A percentile compares a stretch with the other conserved stretches of the same genome.
Conservation (phyloP, 1,284 basidiomycete species). For the Cutaneotrichosporon mucoides region DNA sequence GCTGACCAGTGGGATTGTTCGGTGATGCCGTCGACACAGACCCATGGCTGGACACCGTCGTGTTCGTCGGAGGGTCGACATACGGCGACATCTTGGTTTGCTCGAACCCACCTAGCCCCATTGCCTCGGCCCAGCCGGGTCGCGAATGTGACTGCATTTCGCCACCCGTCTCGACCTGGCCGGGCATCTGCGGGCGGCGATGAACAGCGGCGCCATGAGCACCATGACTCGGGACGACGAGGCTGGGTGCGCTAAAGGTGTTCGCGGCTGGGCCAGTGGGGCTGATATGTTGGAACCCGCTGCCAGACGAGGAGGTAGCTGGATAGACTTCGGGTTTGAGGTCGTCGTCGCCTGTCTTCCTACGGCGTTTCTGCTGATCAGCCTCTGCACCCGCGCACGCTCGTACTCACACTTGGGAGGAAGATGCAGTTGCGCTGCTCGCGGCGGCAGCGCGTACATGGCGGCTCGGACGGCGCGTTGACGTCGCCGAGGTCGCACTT, state of each 20-base stretch:
- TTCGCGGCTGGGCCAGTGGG: neutral
- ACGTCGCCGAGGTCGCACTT: slow-evolving; percentile 52
- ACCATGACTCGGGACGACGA: too few relatives aligned
- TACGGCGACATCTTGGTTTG: slow-evolving; percentile 8
- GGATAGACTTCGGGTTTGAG: slow-evolving; percentile 14
- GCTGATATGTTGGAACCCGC: neutral
- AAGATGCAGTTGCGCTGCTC: slow-evolving; percentile 52
- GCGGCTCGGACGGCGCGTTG: slow-evolving; percentile 49
- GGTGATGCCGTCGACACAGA: slow-evolving; percentile 18
- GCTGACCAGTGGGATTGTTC: slow-evolving; percentile 17
- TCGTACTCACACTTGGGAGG: slow-evolving; percentile 37
- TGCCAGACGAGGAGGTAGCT: neutral
- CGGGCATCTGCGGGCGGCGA: slow-evolving; percentile 17
- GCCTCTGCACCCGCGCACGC: neutral
- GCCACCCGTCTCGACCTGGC: slow-evolving; percentile 5
- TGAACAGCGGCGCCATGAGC: too few relatives aligned
- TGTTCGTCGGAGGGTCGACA: slow-evolving; percentile 19
- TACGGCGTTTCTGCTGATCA: slow-evolving; percentile 33
- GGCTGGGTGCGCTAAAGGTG: too few relatives aligned
- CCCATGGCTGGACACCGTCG: slow-evolving; percentile 22
- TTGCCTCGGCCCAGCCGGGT: neutral
- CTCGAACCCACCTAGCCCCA: neutral
- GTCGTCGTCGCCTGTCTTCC: slow-evolving; percentile 26
- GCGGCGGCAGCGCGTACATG: slow-evolving; percentile 50
- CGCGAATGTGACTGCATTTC: neutral